Base-by-base conservation (phyloP, 306 rosid species). In the Lathyrus tuberosus region DNA sequence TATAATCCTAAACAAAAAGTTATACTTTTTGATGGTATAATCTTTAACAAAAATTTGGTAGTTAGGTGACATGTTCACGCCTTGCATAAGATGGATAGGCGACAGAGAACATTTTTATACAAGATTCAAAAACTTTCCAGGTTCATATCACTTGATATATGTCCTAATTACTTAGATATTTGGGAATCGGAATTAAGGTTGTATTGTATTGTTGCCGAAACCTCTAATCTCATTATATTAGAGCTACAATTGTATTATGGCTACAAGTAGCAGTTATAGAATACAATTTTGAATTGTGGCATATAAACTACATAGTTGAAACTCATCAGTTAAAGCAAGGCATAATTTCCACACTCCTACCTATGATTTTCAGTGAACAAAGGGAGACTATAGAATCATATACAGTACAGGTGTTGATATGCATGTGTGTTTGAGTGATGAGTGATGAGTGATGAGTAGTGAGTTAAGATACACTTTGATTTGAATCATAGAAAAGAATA, bases 391-490 rank as follows among this genome's bases (percentile, higher is more conserved):
- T 28, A 65, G 38, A 51, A 54, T 51, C 13, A 14, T 4, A 41
- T 52, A 62, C 67, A 75, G 37, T 52, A 42, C 61, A 75, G 37
- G 67, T 56, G 73, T 59, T 75, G 68, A 66, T 13, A 20, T 75
- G 68, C 79, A 66, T 75, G 74, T 46, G 52, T 48, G 73, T 57
- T 78, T 57, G n/a, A n/a, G n/a, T n/a, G n/a, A n/a, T n/a, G n/a
- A n/a, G n/a, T n/a, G n/a, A n/a, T n/a, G n/a, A 71, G 73, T 64
- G 41, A 38, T 57, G 28, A 71, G 63, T 70, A 71, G 57, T 70
- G 62, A 60, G 35, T 49, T 18, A 26, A 59, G 53, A 49, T 18
- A 22, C 48, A 72, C 14, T 65, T 48, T 18, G 13, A 15, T 18
- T 75, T 40, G 74, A 72, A 46, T 67, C 66, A 41, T 43, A 51